Evolutionary conservation across 192 early-diverging fungal genomes (phyloP).

Genomic region (Globomyces pollinis-pini): DNA sequence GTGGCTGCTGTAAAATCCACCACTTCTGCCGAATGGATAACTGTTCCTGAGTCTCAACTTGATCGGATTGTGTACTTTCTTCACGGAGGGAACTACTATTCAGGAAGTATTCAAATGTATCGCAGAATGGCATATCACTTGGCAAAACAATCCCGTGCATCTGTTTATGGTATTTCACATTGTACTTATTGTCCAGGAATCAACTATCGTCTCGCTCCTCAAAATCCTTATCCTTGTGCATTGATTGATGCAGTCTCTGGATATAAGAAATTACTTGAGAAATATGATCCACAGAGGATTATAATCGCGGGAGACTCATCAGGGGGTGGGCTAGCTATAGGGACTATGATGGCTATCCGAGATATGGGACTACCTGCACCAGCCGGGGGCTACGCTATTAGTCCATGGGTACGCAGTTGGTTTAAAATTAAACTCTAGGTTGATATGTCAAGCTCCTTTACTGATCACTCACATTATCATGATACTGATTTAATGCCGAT

Average conservation of each 20-base stretch:
- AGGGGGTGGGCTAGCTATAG: conserved; percentile 6
- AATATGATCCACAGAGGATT: conserved; percentile 9
- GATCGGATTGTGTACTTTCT: not conserved
- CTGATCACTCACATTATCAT: conserved; percentile 27
- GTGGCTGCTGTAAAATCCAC: not conserved
- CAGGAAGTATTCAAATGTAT: not conserved
- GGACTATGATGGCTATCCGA: not conserved
- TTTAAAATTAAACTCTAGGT: not conserved
- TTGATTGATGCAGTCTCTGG: conserved; percentile 74
- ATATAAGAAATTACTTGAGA: conserved; percentile 37
- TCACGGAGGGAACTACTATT: conserved; percentile 4
- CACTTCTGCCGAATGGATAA: not conserved
- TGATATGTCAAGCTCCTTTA: conserved; percentile 43
- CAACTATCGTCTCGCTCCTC: conserved; percentile 76
- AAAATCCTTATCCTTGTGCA: conserved; percentile 71
- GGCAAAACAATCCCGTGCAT: not conserved
- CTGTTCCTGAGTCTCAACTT: not conserved
- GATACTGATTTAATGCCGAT: conserved; percentile 23
- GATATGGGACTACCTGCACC: conserved; percentile 8
- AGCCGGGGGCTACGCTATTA: conserved; percentile 2
- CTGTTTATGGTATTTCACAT: not conserved
- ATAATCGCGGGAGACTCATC: conserved; percentile 8
- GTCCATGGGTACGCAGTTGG: conserved; percentile 50
- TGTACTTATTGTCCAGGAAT: conserved; percentile 32
- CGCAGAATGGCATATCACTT: not conserved